These are phyloP conservation scores for Heimioporus sp. DNA, from an alignment of 768 basidiomycete species.

Conservation along the genomic window DNA sequence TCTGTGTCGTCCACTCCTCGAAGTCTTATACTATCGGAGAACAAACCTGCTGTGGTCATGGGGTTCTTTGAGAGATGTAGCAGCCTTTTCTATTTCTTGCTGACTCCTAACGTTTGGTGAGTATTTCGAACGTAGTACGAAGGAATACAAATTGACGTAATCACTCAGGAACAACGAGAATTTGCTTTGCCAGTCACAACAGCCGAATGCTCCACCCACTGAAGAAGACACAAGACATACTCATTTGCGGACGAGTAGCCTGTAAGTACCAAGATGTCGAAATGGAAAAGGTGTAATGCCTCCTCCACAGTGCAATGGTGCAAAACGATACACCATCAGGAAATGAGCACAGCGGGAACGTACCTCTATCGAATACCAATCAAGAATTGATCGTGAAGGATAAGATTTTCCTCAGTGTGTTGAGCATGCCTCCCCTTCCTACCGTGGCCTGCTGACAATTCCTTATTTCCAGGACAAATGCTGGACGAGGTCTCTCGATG, in stretches of 20 bases:
- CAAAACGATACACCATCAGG: too few species aligned
- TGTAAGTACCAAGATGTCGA: background rate
- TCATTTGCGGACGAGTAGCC: background rate
- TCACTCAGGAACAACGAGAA: background rate
- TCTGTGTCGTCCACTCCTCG: background rate
- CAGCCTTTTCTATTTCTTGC: background rate
- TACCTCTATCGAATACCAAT: background rate
- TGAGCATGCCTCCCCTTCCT: background rate
- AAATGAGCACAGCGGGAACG: background rate
- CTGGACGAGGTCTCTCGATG: slow-evolving; percentile 1
- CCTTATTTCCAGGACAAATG: background rate
- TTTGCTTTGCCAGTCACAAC: background rate
- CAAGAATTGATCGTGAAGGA: background rate
- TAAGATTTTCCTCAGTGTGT: background rate
- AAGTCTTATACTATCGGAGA: background rate
- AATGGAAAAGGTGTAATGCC: background rate
- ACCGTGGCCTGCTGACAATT: background rate
- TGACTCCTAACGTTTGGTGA: background rate
- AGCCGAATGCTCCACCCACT: background rate
- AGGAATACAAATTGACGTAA: background rate
- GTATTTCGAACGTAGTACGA: background rate
- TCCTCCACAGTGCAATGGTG: too few species aligned
- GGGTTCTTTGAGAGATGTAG: background rate
- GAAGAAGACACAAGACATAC: background rate
- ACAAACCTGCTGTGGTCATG: background rate